phyloP scores from a whole-genome alignment of 139 green algal genomes.

The Ulvella scutata region DNA sequence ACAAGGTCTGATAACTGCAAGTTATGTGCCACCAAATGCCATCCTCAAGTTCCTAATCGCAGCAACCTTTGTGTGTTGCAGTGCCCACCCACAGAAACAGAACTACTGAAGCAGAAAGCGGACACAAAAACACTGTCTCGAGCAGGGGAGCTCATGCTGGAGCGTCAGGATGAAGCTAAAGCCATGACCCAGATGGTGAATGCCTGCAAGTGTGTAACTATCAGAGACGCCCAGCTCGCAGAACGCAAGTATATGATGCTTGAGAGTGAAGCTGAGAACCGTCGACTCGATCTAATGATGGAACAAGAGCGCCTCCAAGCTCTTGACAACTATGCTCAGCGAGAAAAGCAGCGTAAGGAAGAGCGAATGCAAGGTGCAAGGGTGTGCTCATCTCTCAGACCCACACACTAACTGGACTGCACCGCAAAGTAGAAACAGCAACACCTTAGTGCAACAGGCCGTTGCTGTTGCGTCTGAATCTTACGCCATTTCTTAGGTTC shows the following conservation, averaged over 20 bases:
- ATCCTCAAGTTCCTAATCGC: neutral
- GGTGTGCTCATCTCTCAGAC: conserved; percentile 19
- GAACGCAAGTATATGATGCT: conserved; percentile 33
- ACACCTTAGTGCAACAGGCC: too few relatives aligned
- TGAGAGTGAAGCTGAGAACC: conserved; percentile 37
- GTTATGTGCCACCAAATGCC: neutral
- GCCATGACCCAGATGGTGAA: conserved; percentile 86
- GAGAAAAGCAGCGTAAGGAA: conserved; percentile 43
- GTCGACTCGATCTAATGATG: conserved; percentile 62
- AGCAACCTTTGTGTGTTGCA: conserved; percentile 15
- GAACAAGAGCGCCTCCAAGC: conserved; percentile 56
- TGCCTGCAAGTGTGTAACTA: conserved; percentile 72
- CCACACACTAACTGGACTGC: too few relatives aligned
- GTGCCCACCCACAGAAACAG: conserved; percentile 40
- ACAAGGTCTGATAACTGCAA: neutral
- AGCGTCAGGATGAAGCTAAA: conserved; percentile 72
- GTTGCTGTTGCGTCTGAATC: too few relatives aligned
- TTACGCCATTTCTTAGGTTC: too few relatives aligned
- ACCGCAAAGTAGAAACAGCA: too few relatives aligned
- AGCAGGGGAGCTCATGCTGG: conserved; percentile 35
- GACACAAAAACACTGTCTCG: conserved; percentile 27
- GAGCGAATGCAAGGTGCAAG: conserved; percentile 39
- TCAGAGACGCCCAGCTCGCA: conserved; percentile 59
- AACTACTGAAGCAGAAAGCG: conserved; percentile 20
- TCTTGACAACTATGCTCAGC: conserved; percentile 14